A percentile compares a stretch with the other conserved stretches of the same genome.
These are phyloP conservation scores for Sordariomycetes sp. DNA, from an alignment of 2,329 filamentous ascomycete genomes.

Conservation along the genomic window DNA sequence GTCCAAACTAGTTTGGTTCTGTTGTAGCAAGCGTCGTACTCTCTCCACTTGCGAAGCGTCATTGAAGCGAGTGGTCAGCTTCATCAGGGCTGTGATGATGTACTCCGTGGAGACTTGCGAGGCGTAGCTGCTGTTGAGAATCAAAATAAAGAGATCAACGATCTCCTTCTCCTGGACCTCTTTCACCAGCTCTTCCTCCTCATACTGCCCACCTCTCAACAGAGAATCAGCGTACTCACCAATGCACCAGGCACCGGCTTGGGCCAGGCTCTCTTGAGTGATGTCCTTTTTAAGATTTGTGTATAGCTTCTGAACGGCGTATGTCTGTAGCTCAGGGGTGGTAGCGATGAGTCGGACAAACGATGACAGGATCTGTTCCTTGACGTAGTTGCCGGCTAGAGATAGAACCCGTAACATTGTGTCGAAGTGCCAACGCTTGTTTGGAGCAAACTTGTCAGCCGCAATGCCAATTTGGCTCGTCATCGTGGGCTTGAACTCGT, in stretches of 20 bases:
- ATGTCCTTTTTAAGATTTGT: conserved; percentile 88
- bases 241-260: conserved; percentile 94
- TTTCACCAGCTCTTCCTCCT: conserved; percentile 81
- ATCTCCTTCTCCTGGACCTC: conserved; percentile 81
- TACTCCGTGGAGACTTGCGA: conserved; percentile 90
- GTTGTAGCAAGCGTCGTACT: conserved; percentile 67
- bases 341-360: conserved; percentile 94
- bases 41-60: conserved; percentile 82
- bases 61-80: conserved; percentile 79
- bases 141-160: conserved; percentile 83
- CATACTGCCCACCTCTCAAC: conserved; percentile 82
- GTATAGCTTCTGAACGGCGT: conserved; percentile 93
- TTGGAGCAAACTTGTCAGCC: conserved; percentile 89
- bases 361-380: conserved; percentile 94
- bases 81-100: conserved; percentile 90
- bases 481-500: conserved; percentile 98
- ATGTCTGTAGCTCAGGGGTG: conserved; percentile 88
- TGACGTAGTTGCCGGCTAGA: conserved; percentile 91
- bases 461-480: conserved; percentile 97
- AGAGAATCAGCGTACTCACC: conserved; percentile 92
- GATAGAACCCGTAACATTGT: conserved; percentile 94
- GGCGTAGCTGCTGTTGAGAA: conserved; percentile 90
- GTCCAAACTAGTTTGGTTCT: conserved; percentile 77
- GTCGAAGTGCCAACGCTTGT: conserved; percentile 97
- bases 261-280: conserved; percentile 88